A percentile compares a stretch with the other conserved stretches of the same genome.
phyloP scores from a whole-genome alignment of 2,329 filamentous ascomycete species.

The Gnomoniopsis smithogilvyi region DNA sequence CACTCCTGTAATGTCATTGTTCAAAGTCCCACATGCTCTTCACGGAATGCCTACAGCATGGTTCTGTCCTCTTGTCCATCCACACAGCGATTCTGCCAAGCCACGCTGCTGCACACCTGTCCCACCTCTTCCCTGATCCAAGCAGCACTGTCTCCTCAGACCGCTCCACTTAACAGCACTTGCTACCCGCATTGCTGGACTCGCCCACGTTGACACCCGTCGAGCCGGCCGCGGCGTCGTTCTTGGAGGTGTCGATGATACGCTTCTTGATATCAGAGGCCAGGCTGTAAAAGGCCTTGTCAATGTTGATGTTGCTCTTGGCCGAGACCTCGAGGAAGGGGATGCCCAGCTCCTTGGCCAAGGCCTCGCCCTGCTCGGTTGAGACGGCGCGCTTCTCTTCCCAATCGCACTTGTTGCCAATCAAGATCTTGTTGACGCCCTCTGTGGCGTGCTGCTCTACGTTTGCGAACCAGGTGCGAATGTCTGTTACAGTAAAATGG shows the following conservation, averaged over 20 bases:
- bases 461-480: conserved; percentile 99
- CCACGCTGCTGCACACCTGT: not conserved
- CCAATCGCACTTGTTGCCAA: conserved; percentile 99
- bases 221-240: conserved; percentile 56
- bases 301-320: conserved; percentile 99
- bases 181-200: conserved; percentile 56
- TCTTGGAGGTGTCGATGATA: conserved; percentile 86
- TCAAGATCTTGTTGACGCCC: conserved; percentile 99
- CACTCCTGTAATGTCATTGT: not conserved
- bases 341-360: conserved; percentile 94
- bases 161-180: conserved; percentile 66
- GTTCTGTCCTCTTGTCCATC: not conserved
- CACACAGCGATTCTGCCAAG: not conserved
- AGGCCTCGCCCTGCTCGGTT: conserved; percentile 86
- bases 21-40: not conserved
- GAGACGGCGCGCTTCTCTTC: conserved; percentile 96
- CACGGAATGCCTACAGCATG: not conserved
- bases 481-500: conserved; percentile 52
- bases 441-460: conserved; percentile 97
- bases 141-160: not conserved
- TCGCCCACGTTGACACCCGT: conserved; percentile 68
- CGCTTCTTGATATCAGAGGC: conserved; percentile 98
- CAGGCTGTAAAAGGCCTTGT: conserved; percentile 95
- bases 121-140: not conserved
- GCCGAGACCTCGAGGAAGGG: conserved; percentile 98